These are phyloP conservation scores for Malassezia caprae DNA, from an alignment of 1,284 basidiomycete species.

Conservation along the genomic window DNA sequence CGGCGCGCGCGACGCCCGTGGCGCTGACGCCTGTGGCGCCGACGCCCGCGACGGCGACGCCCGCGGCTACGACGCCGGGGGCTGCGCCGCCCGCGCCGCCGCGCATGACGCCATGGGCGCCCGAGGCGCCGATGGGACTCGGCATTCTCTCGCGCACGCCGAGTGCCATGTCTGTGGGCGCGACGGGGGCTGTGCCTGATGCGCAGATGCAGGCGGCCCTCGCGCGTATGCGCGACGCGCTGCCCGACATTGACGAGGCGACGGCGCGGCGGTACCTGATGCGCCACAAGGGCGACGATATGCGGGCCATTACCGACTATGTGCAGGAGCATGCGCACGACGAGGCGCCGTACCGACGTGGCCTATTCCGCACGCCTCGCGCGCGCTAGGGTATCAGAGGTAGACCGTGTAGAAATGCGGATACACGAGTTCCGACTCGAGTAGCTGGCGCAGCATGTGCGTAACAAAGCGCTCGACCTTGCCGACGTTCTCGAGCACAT, in stretches of 20 bases:
- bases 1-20: not conserved
- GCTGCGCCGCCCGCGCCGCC: not conserved
- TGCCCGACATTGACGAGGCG: slow-evolving; percentile 11
- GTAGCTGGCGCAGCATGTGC: slow-evolving; percentile 82
- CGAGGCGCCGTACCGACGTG: slow-evolving; percentile 2
- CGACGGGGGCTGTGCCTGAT: not conserved
- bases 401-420: slow-evolving; percentile 46
- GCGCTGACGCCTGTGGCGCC: no score
- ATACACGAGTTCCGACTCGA: slow-evolving; percentile 55
- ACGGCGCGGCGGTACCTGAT: slow-evolving; percentile 5
- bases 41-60: not conserved
- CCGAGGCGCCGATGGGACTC: not conserved
- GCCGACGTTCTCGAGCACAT: slow-evolving; percentile 90
- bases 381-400: slow-evolving; percentile 18
- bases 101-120: not conserved
- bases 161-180: not conserved
- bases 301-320: slow-evolving; percentile 12
- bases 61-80: not conserved
- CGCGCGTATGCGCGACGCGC: slow-evolving; percentile 8
- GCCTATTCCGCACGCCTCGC: slow-evolving; percentile 13
- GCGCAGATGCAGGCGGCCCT: not conserved
- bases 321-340: slow-evolving; percentile 9
- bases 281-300: slow-evolving; percentile 8
- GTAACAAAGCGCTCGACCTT: slow-evolving; percentile 91
- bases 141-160: slow-evolving; percentile 1